A percentile compares a stretch with the other conserved stretches of the same genome.
phyloP scores from a whole-genome alignment of 192 early-diverging fungal genomes.

The Backusella sp. region DNA sequence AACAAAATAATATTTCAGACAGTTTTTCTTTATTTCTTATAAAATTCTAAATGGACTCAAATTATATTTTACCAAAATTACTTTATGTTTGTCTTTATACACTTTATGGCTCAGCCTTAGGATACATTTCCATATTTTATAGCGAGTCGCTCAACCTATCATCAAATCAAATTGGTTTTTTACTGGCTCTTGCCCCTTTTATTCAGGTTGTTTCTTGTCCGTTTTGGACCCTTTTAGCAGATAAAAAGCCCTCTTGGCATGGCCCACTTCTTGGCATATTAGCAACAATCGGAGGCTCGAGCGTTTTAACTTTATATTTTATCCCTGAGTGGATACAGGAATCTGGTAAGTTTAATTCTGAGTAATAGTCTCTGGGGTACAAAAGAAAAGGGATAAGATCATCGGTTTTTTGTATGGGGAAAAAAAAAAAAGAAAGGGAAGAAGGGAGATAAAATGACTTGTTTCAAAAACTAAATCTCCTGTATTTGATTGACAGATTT shows the following conservation, averaged over 20 bases:
- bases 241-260: conserved; percentile 29
- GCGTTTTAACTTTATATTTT: conserved; percentile 24
- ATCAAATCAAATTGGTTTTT: conserved; percentile 28
- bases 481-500: conserved; percentile 7
- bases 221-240: conserved; percentile 34
- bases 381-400: background rate
- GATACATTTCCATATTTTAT: conserved; percentile 34
- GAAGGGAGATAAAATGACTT: background rate
- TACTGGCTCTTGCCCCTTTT: conserved; percentile 38
- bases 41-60: background rate
- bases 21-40: background rate
- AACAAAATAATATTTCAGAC: conserved; percentile 2
- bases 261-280: conserved; percentile 21
- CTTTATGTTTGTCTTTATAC: conserved; percentile 27
- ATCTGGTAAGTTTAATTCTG: background rate
- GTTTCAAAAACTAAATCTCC: background rate
- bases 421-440: background rate
- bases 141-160: conserved; percentile 14
- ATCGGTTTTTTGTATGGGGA: background rate
- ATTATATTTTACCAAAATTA: conserved; percentile 29
- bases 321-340: conserved; percentile 10
- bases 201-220: conserved; percentile 35
- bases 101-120: conserved; percentile 16
- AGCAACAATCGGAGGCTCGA: conserved; percentile 16
- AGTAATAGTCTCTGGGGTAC: background rate